phyloP scores from a whole-genome alignment of 306 rosid genomes.

The Myrica gale region DNA sequence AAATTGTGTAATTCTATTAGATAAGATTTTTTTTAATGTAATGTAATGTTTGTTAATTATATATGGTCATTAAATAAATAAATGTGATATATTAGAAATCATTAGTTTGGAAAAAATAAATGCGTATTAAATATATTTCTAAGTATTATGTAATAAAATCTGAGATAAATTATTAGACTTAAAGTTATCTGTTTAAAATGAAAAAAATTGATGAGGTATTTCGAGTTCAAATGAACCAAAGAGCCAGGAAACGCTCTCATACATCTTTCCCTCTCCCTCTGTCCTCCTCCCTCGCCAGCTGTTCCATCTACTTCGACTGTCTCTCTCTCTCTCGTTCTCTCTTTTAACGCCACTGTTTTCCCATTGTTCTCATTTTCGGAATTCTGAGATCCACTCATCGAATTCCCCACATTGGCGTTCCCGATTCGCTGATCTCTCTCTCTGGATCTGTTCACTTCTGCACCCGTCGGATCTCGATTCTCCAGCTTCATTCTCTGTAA shows the following conservation, averaged over 20 bases:
- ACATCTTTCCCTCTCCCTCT: constrained; percentile 15
- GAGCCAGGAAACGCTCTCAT: background rate
- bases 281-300: constrained; percentile 20
- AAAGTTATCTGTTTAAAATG: no score
- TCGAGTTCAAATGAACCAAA: background rate
- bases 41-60: no score
- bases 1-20: no score
- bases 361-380: background rate
- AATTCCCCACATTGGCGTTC: background rate
- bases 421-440: constrained; percentile 26
- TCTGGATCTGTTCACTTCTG: constrained; percentile 24
- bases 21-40: no score
- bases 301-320: background rate
- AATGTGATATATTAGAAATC: no score
- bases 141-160: no score
- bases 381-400: background rate
- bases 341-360: background rate
- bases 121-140: no score
- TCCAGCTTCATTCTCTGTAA: constrained; percentile 24
- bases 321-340: background rate
- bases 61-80: no score
- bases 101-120: no score
- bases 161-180: no score
- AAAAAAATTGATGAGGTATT: background rate
- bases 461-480: constrained; percentile 17